Conservation (phyloP, 2,329 filamentous ascomycete species). For the Colletotrichum aenigma region DNA sequence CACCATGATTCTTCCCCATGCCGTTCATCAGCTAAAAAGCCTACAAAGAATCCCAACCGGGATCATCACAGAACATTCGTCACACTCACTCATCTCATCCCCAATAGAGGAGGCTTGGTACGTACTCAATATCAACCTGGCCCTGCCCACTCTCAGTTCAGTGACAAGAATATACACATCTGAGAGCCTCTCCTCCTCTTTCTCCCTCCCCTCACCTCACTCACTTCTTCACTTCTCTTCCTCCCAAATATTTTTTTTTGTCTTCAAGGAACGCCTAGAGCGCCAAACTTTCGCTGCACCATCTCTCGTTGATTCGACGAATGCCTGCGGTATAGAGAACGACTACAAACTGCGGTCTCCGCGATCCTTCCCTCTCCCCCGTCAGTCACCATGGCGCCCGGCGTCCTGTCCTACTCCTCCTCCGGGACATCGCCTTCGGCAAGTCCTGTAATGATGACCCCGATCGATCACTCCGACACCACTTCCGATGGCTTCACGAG, state of each 20-base stretch:
- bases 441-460: slow-evolving; percentile 22
- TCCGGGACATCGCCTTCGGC: slow-evolving; percentile 21
- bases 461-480: slow-evolving; percentile 20
- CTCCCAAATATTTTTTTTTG: not conserved
- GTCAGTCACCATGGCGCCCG: slow-evolving; percentile 19
- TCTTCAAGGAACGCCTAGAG: slow-evolving; percentile 15
- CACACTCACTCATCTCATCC: slow-evolving; percentile 21
- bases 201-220: not conserved
- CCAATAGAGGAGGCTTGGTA: slow-evolving; percentile 17
- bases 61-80: not conserved
- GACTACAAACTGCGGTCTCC: slow-evolving; percentile 12
- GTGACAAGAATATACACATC: not conserved
- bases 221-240: not conserved
- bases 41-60: slow-evolving; percentile 1
- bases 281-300: slow-evolving; percentile 13
- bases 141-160: slow-evolving; percentile 15
- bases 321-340: slow-evolving; percentile 14
- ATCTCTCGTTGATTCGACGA: slow-evolving; percentile 16
- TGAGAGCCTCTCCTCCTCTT: slow-evolving; percentile 17
- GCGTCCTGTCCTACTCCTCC: slow-evolving; percentile 21
- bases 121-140: slow-evolving; percentile 16
- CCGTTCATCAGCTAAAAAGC: slow-evolving; percentile 19
- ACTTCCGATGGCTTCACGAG: slow-evolving; percentile 20
- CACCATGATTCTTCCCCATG: not conserved
- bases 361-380: not conserved